phyloP scores from a whole-genome alignment of 495 filamentous ascomycete species.

The Emericellopsis terricola region DNA sequence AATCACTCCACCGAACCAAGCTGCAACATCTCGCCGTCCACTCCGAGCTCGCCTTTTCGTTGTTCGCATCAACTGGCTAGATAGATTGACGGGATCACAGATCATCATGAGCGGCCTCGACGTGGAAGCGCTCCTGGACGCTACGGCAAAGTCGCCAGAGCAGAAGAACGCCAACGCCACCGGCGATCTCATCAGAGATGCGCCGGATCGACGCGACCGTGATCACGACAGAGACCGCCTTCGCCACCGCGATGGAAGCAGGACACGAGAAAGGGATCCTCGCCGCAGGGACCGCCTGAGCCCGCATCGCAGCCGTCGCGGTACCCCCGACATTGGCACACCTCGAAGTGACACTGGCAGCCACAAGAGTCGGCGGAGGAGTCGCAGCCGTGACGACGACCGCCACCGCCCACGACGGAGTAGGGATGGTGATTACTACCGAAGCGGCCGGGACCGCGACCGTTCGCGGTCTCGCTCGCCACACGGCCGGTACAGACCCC shows the following conservation, averaged over 20 bases:
- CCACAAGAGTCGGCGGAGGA: slow-evolving; percentile 68
- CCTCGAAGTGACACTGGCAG: slow-evolving; percentile 68
- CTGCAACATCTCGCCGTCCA: too few species aligned
- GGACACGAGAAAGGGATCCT: slow-evolving; percentile 35
- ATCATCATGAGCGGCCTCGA: slow-evolving; percentile 73
- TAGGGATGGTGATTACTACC: slow-evolving; percentile 61
- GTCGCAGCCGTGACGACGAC: slow-evolving; percentile 65
- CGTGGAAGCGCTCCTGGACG: slow-evolving; percentile 86
- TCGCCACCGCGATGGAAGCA: slow-evolving; percentile 28
- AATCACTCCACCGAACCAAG: background rate
- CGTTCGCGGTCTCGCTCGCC: slow-evolving; percentile 65
- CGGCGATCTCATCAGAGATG: slow-evolving; percentile 33
- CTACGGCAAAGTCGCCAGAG: slow-evolving; percentile 52
- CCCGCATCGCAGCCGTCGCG: slow-evolving; percentile 18
- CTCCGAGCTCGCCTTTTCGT: too few species aligned
- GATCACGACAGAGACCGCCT: slow-evolving; percentile 18
- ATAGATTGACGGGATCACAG: too few species aligned
- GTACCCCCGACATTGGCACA: slow-evolving; percentile 34
- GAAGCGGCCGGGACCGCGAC: slow-evolving; percentile 41
- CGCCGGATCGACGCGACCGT: slow-evolving; percentile 25
- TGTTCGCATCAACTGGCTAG: too few species aligned
- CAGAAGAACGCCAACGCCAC: slow-evolving; percentile 13
- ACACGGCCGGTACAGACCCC: slow-evolving; percentile 59
- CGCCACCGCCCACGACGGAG: slow-evolving; percentile 65
- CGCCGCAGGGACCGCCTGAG: slow-evolving; percentile 45